A percentile compares a stretch with the other conserved stretches of the same genome.
These are phyloP conservation scores for Vigna angularis DNA, from an alignment of 306 rosid species.

Conservation along the genomic window DNA sequence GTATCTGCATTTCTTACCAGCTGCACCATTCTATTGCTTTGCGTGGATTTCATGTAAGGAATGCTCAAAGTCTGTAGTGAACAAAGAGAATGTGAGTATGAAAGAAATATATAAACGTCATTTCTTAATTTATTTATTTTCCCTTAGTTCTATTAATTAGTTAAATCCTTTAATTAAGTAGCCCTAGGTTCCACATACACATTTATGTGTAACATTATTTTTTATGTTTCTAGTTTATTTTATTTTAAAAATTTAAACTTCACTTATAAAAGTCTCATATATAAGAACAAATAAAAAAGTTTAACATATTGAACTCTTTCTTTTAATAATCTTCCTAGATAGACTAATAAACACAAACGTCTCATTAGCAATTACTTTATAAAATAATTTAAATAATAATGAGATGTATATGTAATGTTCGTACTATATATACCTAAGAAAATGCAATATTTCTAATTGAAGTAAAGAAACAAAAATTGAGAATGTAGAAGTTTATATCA, in stretches of 20 bases:
- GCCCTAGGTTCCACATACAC: not conserved
- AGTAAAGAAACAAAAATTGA: not conserved
- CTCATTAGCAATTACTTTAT: not conserved
- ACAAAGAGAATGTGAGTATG: conserved; percentile 14
- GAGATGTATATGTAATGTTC: too few species aligned
- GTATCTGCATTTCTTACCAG: conserved; percentile 45
- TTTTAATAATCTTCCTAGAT: too few species aligned
- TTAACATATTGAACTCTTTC: not conserved
- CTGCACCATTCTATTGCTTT: conserved; percentile 52
- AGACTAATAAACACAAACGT: not conserved
- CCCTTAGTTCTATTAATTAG: not conserved
- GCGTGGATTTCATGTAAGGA: conserved; percentile 58
- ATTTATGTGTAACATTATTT: not conserved
- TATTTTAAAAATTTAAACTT: not conserved
- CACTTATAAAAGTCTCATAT: not conserved
- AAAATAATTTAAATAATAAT: not conserved
- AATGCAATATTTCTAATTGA: not conserved
- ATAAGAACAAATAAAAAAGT: not conserved
- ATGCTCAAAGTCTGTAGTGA: conserved; percentile 63
- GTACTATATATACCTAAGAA: too few species aligned
- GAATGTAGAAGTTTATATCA: not conserved
- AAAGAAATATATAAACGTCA: not conserved
- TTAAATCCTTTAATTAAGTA: not conserved
- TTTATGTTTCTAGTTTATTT: not conserved
- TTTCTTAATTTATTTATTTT: not conserved